Evolutionary conservation across 2,329 filamentous ascomycete genomes (phyloP).

Genomic region (Pseudogymnoascus sp.): DNA sequence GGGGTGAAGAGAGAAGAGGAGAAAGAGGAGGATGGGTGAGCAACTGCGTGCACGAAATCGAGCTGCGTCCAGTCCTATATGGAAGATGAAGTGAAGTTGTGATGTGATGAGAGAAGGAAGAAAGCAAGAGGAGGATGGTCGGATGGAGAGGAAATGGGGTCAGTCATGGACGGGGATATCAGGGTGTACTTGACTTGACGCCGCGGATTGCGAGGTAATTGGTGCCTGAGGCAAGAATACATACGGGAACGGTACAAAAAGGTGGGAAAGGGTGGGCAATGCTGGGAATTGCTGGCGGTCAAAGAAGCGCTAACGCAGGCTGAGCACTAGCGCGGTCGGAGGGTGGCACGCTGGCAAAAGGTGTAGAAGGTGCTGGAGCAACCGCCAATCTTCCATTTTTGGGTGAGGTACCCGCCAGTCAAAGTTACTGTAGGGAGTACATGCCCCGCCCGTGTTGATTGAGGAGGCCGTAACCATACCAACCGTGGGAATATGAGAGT

Average conservation of each 20-base stretch:
- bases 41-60: slow-evolving; percentile 8
- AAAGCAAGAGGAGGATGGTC: slow-evolving; percentile 4
- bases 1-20: neutral
- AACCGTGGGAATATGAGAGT: neutral
- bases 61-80: slow-evolving; percentile 8
- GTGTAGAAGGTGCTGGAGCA: slow-evolving; percentile 8
- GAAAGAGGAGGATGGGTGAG: slow-evolving; percentile 6
- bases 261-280: neutral
- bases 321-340: neutral
- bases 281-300: slow-evolving; percentile 1
- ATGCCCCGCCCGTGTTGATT: slow-evolving; percentile 3
- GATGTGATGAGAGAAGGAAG: neutral
- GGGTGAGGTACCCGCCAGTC: slow-evolving; percentile 5
- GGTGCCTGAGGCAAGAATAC: neutral
- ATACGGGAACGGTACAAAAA: neutral
- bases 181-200: slow-evolving; percentile 7
- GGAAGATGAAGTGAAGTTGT: slow-evolving; percentile 7
- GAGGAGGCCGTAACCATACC: neutral
- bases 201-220: neutral
- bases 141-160: slow-evolving; percentile 7
- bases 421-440: slow-evolving; percentile 8
- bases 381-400: slow-evolving; percentile 4
- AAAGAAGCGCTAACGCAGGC: slow-evolving; percentile 4
- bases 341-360: slow-evolving; percentile 8
- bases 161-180: slow-evolving; percentile 6